phyloP scores from a whole-genome alignment of 2,329 filamentous ascomycete genomes.

The Neonectria sp. region DNA sequence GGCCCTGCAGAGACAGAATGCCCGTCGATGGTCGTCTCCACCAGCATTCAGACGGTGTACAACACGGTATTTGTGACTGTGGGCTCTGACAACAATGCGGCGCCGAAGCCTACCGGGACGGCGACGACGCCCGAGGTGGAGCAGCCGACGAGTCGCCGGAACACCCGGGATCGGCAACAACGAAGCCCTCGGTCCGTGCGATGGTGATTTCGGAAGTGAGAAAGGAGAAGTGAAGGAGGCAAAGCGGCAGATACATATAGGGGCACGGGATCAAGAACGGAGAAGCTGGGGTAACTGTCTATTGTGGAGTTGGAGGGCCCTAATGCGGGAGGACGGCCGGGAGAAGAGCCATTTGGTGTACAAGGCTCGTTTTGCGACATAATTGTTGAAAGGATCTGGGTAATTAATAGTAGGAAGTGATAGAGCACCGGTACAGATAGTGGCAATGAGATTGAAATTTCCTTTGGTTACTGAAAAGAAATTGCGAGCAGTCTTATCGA shows the following conservation, averaged over 20 bases:
- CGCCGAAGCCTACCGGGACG: conserved; percentile 8
- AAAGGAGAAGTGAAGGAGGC: not conserved
- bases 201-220: conserved; percentile 28
- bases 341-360: conserved; percentile 10
- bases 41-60: conserved; percentile 53
- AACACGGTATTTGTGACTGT: conserved; percentile 56
- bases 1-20: conserved; percentile 40
- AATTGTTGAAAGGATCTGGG: not conserved
- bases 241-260: not conserved
- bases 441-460: not conserved
- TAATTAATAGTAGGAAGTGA: conserved; percentile 1
- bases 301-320: not conserved
- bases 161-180: conserved; percentile 21
- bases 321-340: conserved; percentile 8
- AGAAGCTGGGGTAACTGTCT: not conserved
- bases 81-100: conserved; percentile 13
- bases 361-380: conserved; percentile 12
- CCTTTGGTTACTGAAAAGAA: not conserved
- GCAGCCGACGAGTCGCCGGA: conserved; percentile 15
- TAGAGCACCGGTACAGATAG: not conserved
- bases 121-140: conserved; percentile 29
- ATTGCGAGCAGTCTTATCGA: not conserved
- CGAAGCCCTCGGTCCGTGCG: conserved; percentile 34
- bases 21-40: conserved; percentile 43
- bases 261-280: not conserved